These are phyloP conservation scores for Oryza australiensis DNA, from an alignment of 176 grass and related monocot genomes.

Conservation along the genomic window DNA sequence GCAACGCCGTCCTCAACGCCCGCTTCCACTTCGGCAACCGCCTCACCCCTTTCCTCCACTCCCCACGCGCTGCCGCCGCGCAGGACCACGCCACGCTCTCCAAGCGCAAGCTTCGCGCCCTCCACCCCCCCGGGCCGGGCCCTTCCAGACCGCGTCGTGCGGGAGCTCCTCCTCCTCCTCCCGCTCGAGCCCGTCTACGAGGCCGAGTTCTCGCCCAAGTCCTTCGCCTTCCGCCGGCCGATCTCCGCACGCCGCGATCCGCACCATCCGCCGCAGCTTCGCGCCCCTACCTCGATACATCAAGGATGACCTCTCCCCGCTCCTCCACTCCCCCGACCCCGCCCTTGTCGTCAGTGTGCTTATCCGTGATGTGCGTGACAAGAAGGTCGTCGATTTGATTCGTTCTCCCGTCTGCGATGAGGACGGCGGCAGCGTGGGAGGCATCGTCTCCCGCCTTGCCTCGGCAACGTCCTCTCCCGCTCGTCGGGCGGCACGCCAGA, in stretches of 20 bases:
- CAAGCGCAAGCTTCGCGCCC: slow-evolving; percentile 88
- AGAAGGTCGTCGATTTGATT: slow-evolving; percentile 79
- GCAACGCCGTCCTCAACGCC: slow-evolving; percentile 76
- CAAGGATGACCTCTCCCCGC: slow-evolving; percentile 81
- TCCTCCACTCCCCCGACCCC: slow-evolving; percentile 66
- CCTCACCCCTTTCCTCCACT: slow-evolving; percentile 64
- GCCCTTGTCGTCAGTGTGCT: slow-evolving; percentile 72
- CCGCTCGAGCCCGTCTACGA: no score
- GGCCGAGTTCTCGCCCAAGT: no score
- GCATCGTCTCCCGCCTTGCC: no score
- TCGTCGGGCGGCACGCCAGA: no score
- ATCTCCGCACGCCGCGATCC: no score
- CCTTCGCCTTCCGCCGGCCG: no score
- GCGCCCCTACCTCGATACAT: slow-evolving; percentile 91
- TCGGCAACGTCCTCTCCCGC: no score
- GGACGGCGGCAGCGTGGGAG: no score
- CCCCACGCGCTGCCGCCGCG: slow-evolving; percentile 55
- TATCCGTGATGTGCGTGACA: slow-evolving; percentile 89
- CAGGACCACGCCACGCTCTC: slow-evolving; percentile 72
- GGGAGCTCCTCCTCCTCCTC: no score
- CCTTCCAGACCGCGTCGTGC: slow-evolving; percentile 93
- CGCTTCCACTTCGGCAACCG: slow-evolving; percentile 91
- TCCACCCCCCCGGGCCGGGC: slow-evolving; percentile 62
- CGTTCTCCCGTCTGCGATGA: no score
- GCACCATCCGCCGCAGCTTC: slow-evolving; percentile 77